Percentiles rank a stretch among this genome's conserved stretches.
Conservation (phyloP, 164 flowering plant genomes). For the Hamamelis virginiana region DNA sequence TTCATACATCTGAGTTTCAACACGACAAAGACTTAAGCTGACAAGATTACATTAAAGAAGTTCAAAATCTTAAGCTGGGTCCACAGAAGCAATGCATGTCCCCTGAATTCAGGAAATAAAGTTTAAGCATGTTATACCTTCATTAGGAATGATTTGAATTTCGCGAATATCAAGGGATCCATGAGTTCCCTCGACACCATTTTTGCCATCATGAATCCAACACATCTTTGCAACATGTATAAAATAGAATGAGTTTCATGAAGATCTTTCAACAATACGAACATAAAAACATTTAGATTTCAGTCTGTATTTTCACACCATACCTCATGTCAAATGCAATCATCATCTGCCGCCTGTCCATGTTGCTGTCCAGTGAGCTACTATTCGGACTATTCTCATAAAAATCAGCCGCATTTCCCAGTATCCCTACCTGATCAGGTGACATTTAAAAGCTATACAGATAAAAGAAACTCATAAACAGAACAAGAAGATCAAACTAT, state of each 20-base stretch:
- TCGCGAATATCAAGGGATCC: constrained; percentile 70
- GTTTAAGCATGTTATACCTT: constrained; percentile 45
- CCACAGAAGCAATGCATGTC: neutral
- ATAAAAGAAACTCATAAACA: neutral
- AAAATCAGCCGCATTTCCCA: constrained; percentile 94
- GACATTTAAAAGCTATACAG: constrained; percentile 10
- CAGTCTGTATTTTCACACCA: neutral
- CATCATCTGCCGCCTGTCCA: constrained; percentile 88
- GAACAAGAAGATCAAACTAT: neutral
- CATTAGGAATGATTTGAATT: constrained; percentile 79
- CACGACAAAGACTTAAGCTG: too few relatives aligned
- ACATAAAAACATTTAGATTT: neutral
- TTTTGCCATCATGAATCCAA: constrained; percentile 97
- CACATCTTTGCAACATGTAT: constrained; percentile 57
- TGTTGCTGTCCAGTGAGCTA: constrained; percentile 36
- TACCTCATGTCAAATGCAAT: constrained; percentile 99
- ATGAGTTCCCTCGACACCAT: constrained; percentile 93
- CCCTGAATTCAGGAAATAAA: neutral
- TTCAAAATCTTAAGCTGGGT: too few relatives aligned
- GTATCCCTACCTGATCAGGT: constrained; percentile 76
- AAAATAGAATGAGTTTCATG: constrained; percentile 8
- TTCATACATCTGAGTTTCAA: too few relatives aligned
- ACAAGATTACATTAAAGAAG: too few relatives aligned
- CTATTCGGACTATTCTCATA: constrained; percentile 42
- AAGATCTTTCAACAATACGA: neutral